phyloP scores from a whole-genome alignment of 2,329 filamentous ascomycete species.

The Septoria petroselini region DNA sequence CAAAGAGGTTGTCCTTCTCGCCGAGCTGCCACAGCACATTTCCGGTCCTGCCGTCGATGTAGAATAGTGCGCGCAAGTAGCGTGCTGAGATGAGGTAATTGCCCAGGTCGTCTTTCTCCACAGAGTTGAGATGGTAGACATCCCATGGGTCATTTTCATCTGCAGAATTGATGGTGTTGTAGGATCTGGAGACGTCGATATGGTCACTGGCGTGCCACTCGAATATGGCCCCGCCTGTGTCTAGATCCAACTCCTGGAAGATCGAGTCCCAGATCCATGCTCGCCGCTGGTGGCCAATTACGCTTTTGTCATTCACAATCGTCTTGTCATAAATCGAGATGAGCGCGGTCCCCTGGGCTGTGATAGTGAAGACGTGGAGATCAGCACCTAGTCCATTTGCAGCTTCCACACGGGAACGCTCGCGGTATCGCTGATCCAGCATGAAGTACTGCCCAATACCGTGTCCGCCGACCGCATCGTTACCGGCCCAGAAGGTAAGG shows the following conservation, averaged over 20 bases:
- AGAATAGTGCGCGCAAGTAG: slow-evolving; percentile 49
- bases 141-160: slow-evolving; percentile 50
- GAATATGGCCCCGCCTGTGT: slow-evolving; percentile 54
- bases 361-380: slow-evolving; percentile 45
- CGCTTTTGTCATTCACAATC: slow-evolving; percentile 21
- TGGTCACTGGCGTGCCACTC: slow-evolving; percentile 58
- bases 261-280: slow-evolving; percentile 37
- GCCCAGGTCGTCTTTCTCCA: slow-evolving; percentile 51
- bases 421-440: slow-evolving; percentile 33
- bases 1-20: slow-evolving; percentile 34
- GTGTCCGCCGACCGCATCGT: slow-evolving; percentile 48
- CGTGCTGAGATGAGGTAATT: slow-evolving; percentile 56
- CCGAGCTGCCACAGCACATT: slow-evolving; percentile 52
- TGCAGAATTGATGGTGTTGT: slow-evolving; percentile 36
- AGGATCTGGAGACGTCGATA: slow-evolving; percentile 46
- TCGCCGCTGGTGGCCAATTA: slow-evolving; percentile 32
- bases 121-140: slow-evolving; percentile 56
- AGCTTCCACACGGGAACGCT: slow-evolving; percentile 41
- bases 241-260: slow-evolving; percentile 46
- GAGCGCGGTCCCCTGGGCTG: slow-evolving; percentile 42
- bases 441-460: slow-evolving; percentile 50
- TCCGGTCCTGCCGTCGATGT: slow-evolving; percentile 50
- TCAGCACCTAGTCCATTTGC: slow-evolving; percentile 40
- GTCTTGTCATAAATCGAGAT: slow-evolving; percentile 41
- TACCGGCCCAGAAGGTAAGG: slow-evolving; percentile 51